phyloP scores from a whole-genome alignment of 2,329 filamentous ascomycete species.

The Colletotrichum lindemuthianum region DNA sequence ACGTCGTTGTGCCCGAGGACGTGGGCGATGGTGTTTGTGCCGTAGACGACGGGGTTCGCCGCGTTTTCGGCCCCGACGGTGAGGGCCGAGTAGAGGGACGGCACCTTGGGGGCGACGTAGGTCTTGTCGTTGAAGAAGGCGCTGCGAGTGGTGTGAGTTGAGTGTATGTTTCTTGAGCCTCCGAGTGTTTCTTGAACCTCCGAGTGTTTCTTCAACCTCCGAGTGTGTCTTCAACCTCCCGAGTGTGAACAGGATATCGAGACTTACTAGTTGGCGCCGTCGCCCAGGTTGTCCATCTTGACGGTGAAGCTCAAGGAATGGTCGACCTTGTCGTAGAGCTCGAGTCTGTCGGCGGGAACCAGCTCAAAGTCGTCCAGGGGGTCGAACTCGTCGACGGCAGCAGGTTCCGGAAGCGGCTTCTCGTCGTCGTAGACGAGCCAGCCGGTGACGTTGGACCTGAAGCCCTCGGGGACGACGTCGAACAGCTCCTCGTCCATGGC shows the following conservation, averaged over 20 bases:
- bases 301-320: conserved; percentile 59
- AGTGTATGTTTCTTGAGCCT: not conserved
- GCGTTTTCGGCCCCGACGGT: conserved; percentile 57
- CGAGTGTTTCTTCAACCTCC: too few species aligned
- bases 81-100: conserved; percentile 74
- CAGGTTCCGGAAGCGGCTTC: conserved; percentile 46
- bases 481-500: conserved; percentile 54
- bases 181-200: not conserved
- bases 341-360: conserved; percentile 62
- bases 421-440: conserved; percentile 46
- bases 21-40: conserved; percentile 59
- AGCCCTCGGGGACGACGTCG: conserved; percentile 57
- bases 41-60: conserved; percentile 61
- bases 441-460: conserved; percentile 58
- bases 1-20: conserved; percentile 64
- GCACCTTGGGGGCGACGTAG: conserved; percentile 72
- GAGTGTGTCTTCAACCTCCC: not conserved
- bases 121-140: conserved; percentile 72
- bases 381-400: conserved; percentile 53
- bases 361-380: conserved; percentile 67
- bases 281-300: conserved; percentile 72
- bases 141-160: conserved; percentile 35
- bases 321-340: conserved; percentile 59
- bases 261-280: conserved; percentile 68
- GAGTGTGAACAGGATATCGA: not conserved